Base-by-base conservation (phyloP, 495 filamentous ascomycete genomes). In the Aspergillus affinis region DNA sequence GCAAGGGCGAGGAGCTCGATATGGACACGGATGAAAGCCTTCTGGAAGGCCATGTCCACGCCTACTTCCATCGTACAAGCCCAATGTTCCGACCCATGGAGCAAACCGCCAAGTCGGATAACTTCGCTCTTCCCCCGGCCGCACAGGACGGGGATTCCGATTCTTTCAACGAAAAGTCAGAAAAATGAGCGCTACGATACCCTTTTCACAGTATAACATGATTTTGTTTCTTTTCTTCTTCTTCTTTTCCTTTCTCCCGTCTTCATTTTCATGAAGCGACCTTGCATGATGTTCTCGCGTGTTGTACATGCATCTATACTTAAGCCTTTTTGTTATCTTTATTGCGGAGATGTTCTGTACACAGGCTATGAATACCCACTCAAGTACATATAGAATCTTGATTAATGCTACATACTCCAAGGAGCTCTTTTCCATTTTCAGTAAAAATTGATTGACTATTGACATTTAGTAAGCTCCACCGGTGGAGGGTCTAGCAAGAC, bases 81-180 rank as follows among this genome's bases (percentile, higher is more conserved):
- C 77, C 77, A 45, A 80, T 80, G 77, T 80, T 80, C 75, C 76
- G 76, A 59, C 72, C 71, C 5, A 72, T 71, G 72, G 77, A 80
- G 68, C 68, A 77, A 64, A 64, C 67, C 13, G 64, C 56, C 57
- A 76, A 74, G 61, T 62, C 69, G 27, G 76, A 78, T 54, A 69
- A 69, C 55, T 78, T 78, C 58, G 61, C 62, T 8, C 63, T 80
- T 13, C 77, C 77, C 44, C 77, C 77, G 2, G 71, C 77, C 51
- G 77, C 77, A 6, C 68, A 75, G 58, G 62, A 58, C 5, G 71
- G 69, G 19, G 59, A 60, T 6, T 59, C 63, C 6, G 55, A 60
- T 21, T 51, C 51, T 20, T 65, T 55, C 26, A 69, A 70, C 59
- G 65, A 72, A 58, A 67, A 70, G 52, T 57, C 47, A 26, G 59